A percentile compares a stretch with the other conserved stretches of the same genome.
Conservation (phyloP, 176 grass and related monocot genomes). For the Oryza meyeriana region DNA sequence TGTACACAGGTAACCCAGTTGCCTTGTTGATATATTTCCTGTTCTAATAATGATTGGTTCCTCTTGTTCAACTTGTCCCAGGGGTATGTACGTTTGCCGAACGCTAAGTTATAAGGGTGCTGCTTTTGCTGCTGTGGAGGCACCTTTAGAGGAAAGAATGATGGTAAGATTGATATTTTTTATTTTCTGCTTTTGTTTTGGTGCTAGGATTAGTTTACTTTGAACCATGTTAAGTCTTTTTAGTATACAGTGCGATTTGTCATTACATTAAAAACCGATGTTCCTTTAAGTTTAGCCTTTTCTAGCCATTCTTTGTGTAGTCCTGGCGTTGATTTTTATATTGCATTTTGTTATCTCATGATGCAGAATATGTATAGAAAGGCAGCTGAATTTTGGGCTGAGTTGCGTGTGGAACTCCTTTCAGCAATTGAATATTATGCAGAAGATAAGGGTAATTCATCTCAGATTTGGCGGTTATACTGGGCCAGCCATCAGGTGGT, state of each 20-base stretch:
- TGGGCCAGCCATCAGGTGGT: slow-evolving; percentile 97
- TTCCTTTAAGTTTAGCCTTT: slow-evolving; percentile 15
- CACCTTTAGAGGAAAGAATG: slow-evolving; percentile 88
- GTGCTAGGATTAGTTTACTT: slow-evolving; percentile 15
- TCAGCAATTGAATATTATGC: slow-evolving; percentile 73
- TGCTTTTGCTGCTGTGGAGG: slow-evolving; percentile 88
- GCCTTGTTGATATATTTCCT: slow-evolving; percentile 1
- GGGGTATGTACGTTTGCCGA: slow-evolving; percentile 96
- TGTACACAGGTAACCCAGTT: background rate
- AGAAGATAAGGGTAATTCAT: slow-evolving; percentile 71
- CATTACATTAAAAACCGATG: background rate
- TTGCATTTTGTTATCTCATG: slow-evolving; percentile 21
- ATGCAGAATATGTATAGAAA: slow-evolving; percentile 92
- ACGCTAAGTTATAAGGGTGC: slow-evolving; percentile 88
- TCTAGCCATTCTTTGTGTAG: slow-evolving; percentile 5
- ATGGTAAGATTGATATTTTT: slow-evolving; percentile 49
- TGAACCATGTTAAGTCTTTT: background rate
- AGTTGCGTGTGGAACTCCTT: slow-evolving; percentile 84
- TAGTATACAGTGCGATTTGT: background rate
- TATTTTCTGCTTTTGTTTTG: slow-evolving; percentile 15
- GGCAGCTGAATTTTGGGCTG: slow-evolving; percentile 91
- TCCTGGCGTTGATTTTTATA: background rate
- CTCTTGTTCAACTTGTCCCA: slow-evolving; percentile 40
- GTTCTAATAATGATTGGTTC: background rate
- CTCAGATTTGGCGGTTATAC: slow-evolving; percentile 86